Evolutionary conservation across 495 filamentous ascomycete genomes (phyloP), one percentile per base, ranked within the genome.

Genomic region (Xylaria flabelliformis): DNA sequence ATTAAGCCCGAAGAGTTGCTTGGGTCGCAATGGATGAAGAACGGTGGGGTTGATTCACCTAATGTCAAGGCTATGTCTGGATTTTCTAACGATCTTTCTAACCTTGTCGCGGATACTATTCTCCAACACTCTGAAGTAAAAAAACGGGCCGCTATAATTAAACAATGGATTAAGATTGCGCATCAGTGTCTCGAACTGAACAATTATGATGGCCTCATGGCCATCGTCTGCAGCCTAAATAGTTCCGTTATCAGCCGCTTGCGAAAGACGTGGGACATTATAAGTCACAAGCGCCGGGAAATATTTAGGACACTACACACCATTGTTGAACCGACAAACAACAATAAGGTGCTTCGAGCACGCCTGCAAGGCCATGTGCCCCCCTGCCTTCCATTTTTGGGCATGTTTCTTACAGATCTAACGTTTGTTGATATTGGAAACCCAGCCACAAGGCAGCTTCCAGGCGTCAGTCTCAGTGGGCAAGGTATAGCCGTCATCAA

Each of bases 101-200:
- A 97, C 78, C 85, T 98, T 29, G 97, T 99, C 26, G 94, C 94
- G n/a, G 97, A 98, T 79, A 97, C 92, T 2, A 97, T 98, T 74
- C 88, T 99, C 17, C 89, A 91, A 65, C 85, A 91, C 36, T 88
- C 94, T 63, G 97, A 98, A 81, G 90, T 90, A 15, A 98, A 98
- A 85, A 97, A 94, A 83, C 90, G 97, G 44, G 96, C 97, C 3
- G 79, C 86, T 2, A 90, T 94, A 58, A 96, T 99, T 84, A 98
- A 99, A 84, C 94, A 98, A 75, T 99, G 97, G 97, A 93, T 97
- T 67, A 99, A 99, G 85, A 92, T 98, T 72, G 92, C 93, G 2
- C 90, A 91, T 77, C 92, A 91, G 72, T 97, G 94, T 76, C 84
- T 97, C 13, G 91, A 94, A 72, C 85, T 99, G 9, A 92, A 94